Conservation (phyloP, 495 filamentous ascomycete genomes). For the Penicillium canariense region DNA sequence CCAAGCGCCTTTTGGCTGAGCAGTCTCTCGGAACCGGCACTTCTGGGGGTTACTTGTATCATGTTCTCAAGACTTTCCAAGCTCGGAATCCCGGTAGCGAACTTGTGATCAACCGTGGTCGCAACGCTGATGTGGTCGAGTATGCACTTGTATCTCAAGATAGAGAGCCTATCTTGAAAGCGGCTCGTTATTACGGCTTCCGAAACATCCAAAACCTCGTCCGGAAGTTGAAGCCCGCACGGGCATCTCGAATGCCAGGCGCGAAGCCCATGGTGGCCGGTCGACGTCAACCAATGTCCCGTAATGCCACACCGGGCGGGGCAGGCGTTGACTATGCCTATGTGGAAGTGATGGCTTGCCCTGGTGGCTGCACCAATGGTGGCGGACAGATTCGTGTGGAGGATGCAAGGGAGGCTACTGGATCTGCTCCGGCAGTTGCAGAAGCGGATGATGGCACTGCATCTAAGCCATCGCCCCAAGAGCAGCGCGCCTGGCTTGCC, state of each 20-base stretch:
- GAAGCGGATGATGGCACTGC: constrained; percentile 18
- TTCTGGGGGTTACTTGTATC: constrained; percentile 84
- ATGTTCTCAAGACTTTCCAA: constrained; percentile 72
- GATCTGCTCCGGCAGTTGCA: constrained; percentile 9
- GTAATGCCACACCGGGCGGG: constrained; percentile 31
- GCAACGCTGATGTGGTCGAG: constrained; percentile 88
- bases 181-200: constrained; percentile 93
- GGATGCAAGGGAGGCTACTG: constrained; percentile 52
- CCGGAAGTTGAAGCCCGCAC: constrained; percentile 77
- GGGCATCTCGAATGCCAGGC: constrained; percentile 71
- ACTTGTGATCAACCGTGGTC: constrained; percentile 67
- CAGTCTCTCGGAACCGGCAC: constrained; percentile 58
- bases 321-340: constrained; percentile 69
- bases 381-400: constrained; percentile 91
- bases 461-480: constrained; percentile 60
- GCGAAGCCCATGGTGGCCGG: constrained; percentile 49
- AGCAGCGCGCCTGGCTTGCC: constrained; percentile 82
- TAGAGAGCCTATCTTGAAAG: constrained; percentile 65
- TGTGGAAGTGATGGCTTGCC: constrained; percentile 98
- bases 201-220: constrained; percentile 98
- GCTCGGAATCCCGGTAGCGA: constrained; percentile 63
- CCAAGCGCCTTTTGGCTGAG: constrained; percentile 16
- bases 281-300: constrained; percentile 38
- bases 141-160: constrained; percentile 59
- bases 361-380: constrained; percentile 95